These are phyloP conservation scores for Benincasa hispida DNA, from an alignment of 306 rosid genomes.

Conservation along the genomic window DNA sequence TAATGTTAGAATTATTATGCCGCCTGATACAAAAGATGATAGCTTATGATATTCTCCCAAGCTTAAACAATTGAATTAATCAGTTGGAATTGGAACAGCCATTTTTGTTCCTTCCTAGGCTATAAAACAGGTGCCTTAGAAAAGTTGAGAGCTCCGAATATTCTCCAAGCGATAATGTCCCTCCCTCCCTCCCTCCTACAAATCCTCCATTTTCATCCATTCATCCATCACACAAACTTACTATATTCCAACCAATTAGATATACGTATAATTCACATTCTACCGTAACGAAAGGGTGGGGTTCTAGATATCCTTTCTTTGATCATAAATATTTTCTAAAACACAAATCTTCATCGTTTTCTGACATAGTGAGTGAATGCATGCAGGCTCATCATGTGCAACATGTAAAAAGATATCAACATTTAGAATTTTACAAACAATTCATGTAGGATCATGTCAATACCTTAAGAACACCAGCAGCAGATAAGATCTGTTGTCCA, in stretches of 20 bases:
- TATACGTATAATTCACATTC: not conserved
- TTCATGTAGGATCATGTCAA: not conserved
- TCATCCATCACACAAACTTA: not conserved
- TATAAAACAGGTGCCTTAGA: not conserved
- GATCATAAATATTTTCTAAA: not conserved
- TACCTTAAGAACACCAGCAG: constrained; percentile 82
- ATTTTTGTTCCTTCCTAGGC: not conserved
- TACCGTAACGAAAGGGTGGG: not conserved
- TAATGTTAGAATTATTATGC: not conserved
- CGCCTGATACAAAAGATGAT: not conserved
- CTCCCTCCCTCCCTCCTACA: not conserved
- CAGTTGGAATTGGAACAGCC: not conserved
- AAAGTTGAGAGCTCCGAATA: not conserved
- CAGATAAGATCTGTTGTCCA: constrained; percentile 75
- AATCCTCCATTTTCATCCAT: not conserved
- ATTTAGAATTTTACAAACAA: not conserved
- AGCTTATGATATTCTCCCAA: not conserved
- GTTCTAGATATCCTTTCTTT: not conserved
- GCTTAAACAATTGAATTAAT: not conserved
- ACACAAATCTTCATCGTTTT: not conserved
- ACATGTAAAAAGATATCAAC: not conserved
- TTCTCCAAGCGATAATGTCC: not conserved
- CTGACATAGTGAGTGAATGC: not conserved
- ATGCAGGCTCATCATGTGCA: not conserved
- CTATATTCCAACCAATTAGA: not conserved